Evolutionary conservation across 352 stramenopile species (phyloP), one percentile per base, ranked within the genome.

Genomic region (Phytophthora megakarya): DNA sequence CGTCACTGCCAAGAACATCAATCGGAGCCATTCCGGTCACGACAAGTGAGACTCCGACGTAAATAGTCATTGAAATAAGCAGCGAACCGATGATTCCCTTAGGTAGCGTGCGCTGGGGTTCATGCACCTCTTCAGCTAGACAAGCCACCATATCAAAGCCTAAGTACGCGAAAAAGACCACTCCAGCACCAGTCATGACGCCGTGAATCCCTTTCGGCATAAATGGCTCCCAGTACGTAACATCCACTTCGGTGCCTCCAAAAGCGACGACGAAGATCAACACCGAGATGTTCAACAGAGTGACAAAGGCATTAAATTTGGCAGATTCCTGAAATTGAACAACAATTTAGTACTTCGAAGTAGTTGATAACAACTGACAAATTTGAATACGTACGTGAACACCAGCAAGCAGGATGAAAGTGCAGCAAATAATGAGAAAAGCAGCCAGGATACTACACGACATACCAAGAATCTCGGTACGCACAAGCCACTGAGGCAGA

Each of bases 131-230:
- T 63, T 97, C 92, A 0, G 89, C 90, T 22, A 97, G 76, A 68
- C 89, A 97, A 6, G 90, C 86, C 22, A 98, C 92, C 89, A 97
- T 97, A 59, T 98, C 93, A 70, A 98, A 98, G 28, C 91, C 91
- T 33, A 97, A 70, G 61, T 96, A 97, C 18, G 89, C 81, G 45
- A 98, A 97, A 69, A 97, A 98, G 19, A 97, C 90, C 39, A 97
- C 89, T 2, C 87, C 86, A 21, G 89, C 86, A 30, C 84, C 88
- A 13, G 84, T 90, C 70, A 98, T 90, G 26, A 98, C 83, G 11
- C 91, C 80, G n/a, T 92, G 81, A 30, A 93, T 75, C 3, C 93
- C 93, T n/a, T 81, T 44, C 11, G 90, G 89, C 45, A 92, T 84
- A 60, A 98, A 97, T 0, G 89, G 83, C 19, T 86, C 52, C 73